Conservation (phyloP, 352 stramenopile genomes). For the Pythium myriotylum region DNA sequence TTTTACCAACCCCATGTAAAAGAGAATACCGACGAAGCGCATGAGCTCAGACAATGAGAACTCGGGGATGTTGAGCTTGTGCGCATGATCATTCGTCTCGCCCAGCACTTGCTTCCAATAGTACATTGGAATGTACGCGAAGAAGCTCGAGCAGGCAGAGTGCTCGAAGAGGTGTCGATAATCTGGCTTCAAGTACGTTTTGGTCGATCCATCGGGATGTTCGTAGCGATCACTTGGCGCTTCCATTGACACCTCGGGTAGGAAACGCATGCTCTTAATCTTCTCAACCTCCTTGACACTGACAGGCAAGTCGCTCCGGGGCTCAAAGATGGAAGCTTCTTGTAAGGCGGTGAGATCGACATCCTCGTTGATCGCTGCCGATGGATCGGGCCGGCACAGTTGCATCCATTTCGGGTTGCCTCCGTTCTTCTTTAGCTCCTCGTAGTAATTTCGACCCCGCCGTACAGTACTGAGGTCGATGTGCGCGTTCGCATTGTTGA, state of each 20-base stretch:
- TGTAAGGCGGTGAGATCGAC: not conserved
- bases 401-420: not conserved
- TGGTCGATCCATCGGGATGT: slow-evolving; percentile 9
- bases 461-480: not conserved
- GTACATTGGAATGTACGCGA: slow-evolving; percentile 31
- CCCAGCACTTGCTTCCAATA: slow-evolving; percentile 33
- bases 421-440: not conserved
- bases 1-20: slow-evolving; percentile 29
- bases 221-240: not conserved
- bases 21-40: slow-evolving; percentile 37
- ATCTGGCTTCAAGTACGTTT: slow-evolving; percentile 15
- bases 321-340: not conserved
- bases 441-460: not conserved
- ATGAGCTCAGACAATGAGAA: slow-evolving; percentile 34
- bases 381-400: not conserved
- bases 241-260: not conserved
- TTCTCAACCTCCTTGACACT: not conserved
- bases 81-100: slow-evolving; percentile 25
- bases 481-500: not conserved
- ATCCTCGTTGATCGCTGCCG: not conserved
- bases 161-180: slow-evolving; percentile 29
- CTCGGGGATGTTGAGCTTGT: not conserved
- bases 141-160: slow-evolving; percentile 30
- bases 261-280: not conserved
- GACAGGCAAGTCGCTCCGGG: not conserved